Conservation (phyloP, 441 rosid genomes). For the Eutrema salsugineum region DNA sequence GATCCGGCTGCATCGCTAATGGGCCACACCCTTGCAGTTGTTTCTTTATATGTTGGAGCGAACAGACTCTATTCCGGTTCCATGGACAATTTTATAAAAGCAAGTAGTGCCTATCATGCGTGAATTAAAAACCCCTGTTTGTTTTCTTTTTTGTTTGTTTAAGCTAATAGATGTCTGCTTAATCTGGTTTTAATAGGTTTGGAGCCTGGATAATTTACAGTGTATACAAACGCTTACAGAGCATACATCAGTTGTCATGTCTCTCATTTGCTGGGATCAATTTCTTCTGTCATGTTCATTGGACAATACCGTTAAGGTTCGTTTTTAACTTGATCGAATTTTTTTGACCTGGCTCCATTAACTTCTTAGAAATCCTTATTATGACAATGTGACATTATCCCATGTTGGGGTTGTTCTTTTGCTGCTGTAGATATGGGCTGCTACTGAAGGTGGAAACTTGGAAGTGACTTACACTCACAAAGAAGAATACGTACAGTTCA, state of each 20-base stretch:
- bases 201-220: slow-evolving; percentile 87
- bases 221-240: slow-evolving; percentile 73
- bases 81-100: slow-evolving; percentile 78
- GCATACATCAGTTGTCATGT: slow-evolving; percentile 91
- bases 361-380: not conserved
- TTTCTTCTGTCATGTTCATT: slow-evolving; percentile 89
- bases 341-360: not conserved
- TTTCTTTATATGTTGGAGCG: slow-evolving; percentile 83
- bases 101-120: slow-evolving; percentile 17
- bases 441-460: slow-evolving; percentile 76
- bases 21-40: slow-evolving; percentile 67
- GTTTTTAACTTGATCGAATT: not conserved
- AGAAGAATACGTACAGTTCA: slow-evolving; percentile 63
- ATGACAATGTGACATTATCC: not conserved
- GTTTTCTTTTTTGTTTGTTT: not conserved
- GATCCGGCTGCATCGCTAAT: slow-evolving; percentile 78
- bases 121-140: not conserved
- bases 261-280: slow-evolving; percentile 95
- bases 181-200: slow-evolving; percentile 42
- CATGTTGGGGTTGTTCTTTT: not conserved
- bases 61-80: slow-evolving; percentile 89
- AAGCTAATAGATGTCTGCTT: not conserved
- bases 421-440: slow-evolving; percentile 78
- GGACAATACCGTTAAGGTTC: slow-evolving; percentile 83
- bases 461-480: slow-evolving; percentile 82